phyloP scores from a whole-genome alignment of 805 yeast genomes.

The Candida piceae region DNA sequence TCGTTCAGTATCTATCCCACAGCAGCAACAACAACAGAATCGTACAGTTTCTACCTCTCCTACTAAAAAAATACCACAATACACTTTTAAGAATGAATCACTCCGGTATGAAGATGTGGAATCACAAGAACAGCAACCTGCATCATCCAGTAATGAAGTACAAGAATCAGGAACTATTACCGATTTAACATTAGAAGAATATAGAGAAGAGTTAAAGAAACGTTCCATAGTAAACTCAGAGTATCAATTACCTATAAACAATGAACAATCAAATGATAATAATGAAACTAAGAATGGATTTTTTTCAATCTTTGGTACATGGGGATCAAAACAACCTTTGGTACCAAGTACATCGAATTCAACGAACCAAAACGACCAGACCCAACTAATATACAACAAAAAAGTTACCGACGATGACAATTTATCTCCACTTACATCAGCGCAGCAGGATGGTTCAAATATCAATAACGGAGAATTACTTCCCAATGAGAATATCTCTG shows the following conservation, averaged over 20 bases:
- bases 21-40: background rate
- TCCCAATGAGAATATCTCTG: too few species aligned
- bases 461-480: too few species aligned
- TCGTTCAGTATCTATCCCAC: background rate
- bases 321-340: background rate
- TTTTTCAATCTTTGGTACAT: conserved; percentile 1
- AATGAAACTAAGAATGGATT: background rate
- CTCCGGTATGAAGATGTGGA: too few species aligned
- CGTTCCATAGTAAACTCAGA: too few species aligned
- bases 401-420: too few species aligned
- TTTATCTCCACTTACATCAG: conserved; percentile 1
- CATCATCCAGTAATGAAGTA: background rate
- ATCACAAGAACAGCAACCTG: background rate
- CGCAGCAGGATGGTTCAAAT: too few species aligned
- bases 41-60: background rate
- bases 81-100: too few species aligned
- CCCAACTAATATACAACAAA: too few species aligned
- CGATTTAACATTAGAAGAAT: conserved; percentile 23
- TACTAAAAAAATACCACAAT: conserved; percentile 1
- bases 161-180: too few species aligned
- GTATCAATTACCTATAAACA: background rate
- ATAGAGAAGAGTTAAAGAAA: conserved; percentile 19
- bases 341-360: too few species aligned
- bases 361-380: too few species aligned
- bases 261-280: background rate